A percentile compares a stretch with the other conserved stretches of the same genome.
These are phyloP conservation scores for Theileria annulata DNA, from an alignment of 169 alveolate genomes.

Conservation along the genomic window DNA sequence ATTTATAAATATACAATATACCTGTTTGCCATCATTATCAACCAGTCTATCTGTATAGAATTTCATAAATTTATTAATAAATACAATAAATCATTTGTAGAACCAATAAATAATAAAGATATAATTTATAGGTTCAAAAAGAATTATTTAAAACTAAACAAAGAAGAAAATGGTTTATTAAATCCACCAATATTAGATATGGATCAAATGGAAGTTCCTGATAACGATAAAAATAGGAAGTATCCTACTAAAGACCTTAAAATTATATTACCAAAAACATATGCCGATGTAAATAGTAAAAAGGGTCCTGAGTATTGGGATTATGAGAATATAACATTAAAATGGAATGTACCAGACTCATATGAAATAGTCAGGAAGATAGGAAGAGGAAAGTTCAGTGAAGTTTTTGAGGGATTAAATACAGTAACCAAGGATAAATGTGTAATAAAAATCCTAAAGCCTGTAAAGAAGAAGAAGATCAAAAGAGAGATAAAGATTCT, in stretches of 20 bases:
- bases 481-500: slow-evolving; percentile 95
- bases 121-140: background rate
- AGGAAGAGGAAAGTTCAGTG: slow-evolving; percentile 99
- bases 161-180: background rate
- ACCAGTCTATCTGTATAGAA: background rate
- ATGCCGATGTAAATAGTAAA: slow-evolving; percentile 84
- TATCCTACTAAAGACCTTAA: slow-evolving; percentile 48
- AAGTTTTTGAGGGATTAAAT: slow-evolving; percentile 94
- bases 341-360: slow-evolving; percentile 90
- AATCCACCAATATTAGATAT: background rate
- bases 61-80: background rate
- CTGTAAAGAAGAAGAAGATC: slow-evolving; percentile 95
- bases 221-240: slow-evolving; percentile 30
- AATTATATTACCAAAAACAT: slow-evolving; percentile 69
- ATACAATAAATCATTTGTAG: background rate
- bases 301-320: slow-evolving; percentile 89
- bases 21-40: background rate
- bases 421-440: slow-evolving; percentile 78
- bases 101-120: slow-evolving; percentile 2
- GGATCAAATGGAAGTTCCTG: slow-evolving; percentile 24
- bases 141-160: background rate
- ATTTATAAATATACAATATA: background rate
- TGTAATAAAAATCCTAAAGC: slow-evolving; percentile 94
- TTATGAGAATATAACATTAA: slow-evolving; percentile 86
- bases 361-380: slow-evolving; percentile 93